Evolutionary conservation across 805 yeast genomes (phyloP), one percentile per base, ranked within the genome.

Genomic region (Barnettozyma californica): DNA sequence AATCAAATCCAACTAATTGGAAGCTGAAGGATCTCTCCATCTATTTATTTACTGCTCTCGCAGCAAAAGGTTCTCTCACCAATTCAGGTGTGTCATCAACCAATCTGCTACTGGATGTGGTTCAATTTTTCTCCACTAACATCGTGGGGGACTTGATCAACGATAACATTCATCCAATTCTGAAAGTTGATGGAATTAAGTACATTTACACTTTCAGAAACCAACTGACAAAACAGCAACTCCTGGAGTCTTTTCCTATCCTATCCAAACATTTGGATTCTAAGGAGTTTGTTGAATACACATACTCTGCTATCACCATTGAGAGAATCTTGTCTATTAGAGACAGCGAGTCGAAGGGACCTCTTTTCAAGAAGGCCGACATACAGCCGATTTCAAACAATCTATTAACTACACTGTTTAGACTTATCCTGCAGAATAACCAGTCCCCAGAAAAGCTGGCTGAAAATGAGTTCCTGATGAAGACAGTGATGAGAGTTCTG

Each of bases 401-500:
- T 25, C 67, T 92, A 40, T 69, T 92, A 44, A 75, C 75, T 34
- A 83, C 78, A 51, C 70, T 92, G 41, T 85, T 94, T 57, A 69
- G 75, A 34, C 73, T 88, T 43, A 83, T 92, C 42, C 70, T 84
- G 48, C 71, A 73, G 49, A 78, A 77, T 50, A 74, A 78, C 9
- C 64, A 70, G 2, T 69, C 88, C 1, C 97, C 98, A 0, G 97
- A 90, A 63, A 92, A 90, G 62, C 70, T 95, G 45, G 90, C 97
- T 0, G 98, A 94, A 62, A 94, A 94, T 66, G 99, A 94, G 62
- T 94, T 88, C 63, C 73, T 94, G 61, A 87, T 94, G 83, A 88
- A 84, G 62, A 81, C 95, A 53, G 73, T 88, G 2, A 88, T 90
- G 90, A 77, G 97, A 59, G 83, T 91, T 8, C 67, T 86, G 49